Evolutionary conservation across 257 asterid species (phyloP), one percentile per base, ranked within the genome.

Genomic region (Scutellaria barbata): DNA sequence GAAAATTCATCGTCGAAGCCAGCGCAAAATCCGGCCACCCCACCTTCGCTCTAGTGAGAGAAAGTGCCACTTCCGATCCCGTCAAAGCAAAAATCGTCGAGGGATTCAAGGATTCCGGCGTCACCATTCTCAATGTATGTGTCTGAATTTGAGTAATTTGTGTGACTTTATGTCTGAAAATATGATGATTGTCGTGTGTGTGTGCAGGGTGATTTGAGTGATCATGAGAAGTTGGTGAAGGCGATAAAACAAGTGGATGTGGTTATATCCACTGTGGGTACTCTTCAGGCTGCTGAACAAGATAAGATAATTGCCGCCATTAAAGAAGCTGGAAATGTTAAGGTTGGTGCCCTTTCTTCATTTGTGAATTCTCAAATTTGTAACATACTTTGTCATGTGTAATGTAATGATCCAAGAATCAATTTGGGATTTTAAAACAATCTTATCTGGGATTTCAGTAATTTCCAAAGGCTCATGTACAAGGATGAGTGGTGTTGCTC

Each of bases 1-100:
- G 98, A 0, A 90, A 89, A 73, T 89, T 79, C 84, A 59, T 93
- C 3, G 83, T 86, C 0, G 92, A 90, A 79, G 97, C 97, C 6
- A 79, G 90, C 57, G 84, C 82, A 0, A 89, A 86, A 64, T 77
- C 85, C 25, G 95, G 89, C 3, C 92, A 90, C 76, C 90, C 96
- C n/a, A 93, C 98, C 3, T 89, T 85, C 30, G 89, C 82, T 22
- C 63, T 89, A 63, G 71, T 86, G 9, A 79, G 96, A 69, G 89
- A 89, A 60, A 59, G 48, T 80, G 67, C 96, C 1, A 6, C 84
- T 50, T 69, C 84, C 30, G 89, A 93, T 55, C 92, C 97, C n/a
- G 90, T 50, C 10, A 93, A 93, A 65, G 86, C 85, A 45, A 76
- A 84, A 43, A 54, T 89, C 74, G 57, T 89, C 2, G 82, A 88